Evolutionary conservation across 371 early-diverging fungal genomes (phyloP).

Genomic region (Smittium mucronatum): DNA sequence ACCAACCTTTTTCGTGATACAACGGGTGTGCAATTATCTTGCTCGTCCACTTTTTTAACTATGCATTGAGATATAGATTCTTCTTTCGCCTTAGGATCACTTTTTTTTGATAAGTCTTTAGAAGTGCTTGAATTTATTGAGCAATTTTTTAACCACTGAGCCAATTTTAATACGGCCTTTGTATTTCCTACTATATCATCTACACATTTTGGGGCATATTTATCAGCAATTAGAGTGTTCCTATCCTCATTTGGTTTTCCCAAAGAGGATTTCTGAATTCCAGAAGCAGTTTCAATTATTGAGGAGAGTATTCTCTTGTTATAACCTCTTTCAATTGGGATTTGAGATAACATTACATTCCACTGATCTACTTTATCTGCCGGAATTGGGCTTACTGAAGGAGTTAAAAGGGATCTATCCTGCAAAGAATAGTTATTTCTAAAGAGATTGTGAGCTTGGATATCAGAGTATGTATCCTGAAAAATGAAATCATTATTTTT

Average conservation of each 20-base stretch:
- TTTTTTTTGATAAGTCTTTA: no score
- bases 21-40: no score
- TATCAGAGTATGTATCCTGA: no score
- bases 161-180: neutral
- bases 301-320: neutral
- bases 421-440: neutral
- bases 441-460: neutral
- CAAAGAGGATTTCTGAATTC: neutral
- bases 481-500: no score
- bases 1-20: no score
- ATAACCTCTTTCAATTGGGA: neutral
- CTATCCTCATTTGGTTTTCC: neutral
- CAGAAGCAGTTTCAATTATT: neutral
- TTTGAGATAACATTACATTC: neutral
- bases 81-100: no score
- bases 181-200: constrained; percentile 1
- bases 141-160: constrained; percentile 5
- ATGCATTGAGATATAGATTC: no score
- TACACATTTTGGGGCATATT: constrained; percentile 7
- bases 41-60: no score
- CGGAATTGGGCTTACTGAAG: neutral
- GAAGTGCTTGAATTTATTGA: no score
- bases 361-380: neutral
- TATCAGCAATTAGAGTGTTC: neutral
- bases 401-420: neutral